These are phyloP conservation scores for Batkoa obscura DNA, from an alignment of 371 early-diverging fungal genomes.

Conservation along the genomic window DNA sequence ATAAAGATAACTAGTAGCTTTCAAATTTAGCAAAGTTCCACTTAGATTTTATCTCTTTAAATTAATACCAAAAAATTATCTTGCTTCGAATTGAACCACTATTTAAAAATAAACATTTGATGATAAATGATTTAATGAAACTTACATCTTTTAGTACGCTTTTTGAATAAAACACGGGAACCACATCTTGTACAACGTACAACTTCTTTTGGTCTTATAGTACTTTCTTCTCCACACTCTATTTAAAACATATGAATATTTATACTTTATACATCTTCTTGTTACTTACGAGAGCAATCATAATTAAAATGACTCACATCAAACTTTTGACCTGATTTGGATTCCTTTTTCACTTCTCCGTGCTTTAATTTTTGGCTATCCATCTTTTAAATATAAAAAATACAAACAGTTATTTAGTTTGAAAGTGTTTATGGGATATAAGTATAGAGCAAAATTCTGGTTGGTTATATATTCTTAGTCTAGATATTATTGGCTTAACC, in stretches of 20 bases:
- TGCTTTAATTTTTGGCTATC: too few species aligned
- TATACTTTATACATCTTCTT: background rate
- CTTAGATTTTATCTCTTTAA: too few species aligned
- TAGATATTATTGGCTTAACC: too few species aligned
- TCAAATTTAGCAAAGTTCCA: too few species aligned
- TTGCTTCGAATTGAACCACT: constrained; percentile 2
- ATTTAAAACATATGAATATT: background rate
- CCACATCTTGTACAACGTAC: background rate
- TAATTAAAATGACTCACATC: background rate
- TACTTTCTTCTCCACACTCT: constrained; percentile 1
- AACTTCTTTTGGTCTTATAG: background rate
- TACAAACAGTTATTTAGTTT: too few species aligned
- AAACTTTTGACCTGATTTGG: too few species aligned
- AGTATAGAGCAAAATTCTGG: too few species aligned
- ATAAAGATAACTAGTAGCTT: too few species aligned
- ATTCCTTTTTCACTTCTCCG: background rate
- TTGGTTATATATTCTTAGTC: too few species aligned
- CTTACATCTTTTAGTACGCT: constrained; percentile 1
- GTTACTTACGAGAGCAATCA: constrained; percentile 3
- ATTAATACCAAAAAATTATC: too few species aligned
- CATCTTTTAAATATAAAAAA: too few species aligned
- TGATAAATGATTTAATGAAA: background rate
- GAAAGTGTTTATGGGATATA: too few species aligned
- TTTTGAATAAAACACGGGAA: background rate
- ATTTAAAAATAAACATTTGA: background rate